phyloP scores from a whole-genome alignment of 352 stramenopile species.

The Phytophthora chlamydospora region DNA sequence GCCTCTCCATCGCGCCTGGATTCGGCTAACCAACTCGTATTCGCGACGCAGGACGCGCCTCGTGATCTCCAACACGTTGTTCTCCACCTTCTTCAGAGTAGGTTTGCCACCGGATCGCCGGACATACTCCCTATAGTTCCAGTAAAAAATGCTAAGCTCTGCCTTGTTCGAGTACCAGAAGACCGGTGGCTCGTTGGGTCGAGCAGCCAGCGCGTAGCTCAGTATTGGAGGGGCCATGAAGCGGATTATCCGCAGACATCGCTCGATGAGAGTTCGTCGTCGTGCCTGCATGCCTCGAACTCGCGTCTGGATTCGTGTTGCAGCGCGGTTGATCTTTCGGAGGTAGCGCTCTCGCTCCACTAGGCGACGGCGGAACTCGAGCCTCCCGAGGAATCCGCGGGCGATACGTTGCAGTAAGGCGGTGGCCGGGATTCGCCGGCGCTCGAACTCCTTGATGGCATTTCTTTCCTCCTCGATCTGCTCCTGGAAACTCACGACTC shows the following conservation, averaged over 20 bases:
- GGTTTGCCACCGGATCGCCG: slow-evolving; percentile 61
- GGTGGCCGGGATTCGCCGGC: slow-evolving; percentile 53
- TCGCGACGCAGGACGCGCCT: slow-evolving; percentile 67
- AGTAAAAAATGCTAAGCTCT: slow-evolving; percentile 68
- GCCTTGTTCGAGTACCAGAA: slow-evolving; percentile 80
- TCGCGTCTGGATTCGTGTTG: slow-evolving; percentile 63
- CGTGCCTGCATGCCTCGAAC: slow-evolving; percentile 70
- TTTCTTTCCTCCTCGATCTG: slow-evolving; percentile 73
- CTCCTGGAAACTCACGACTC: slow-evolving; percentile 78
- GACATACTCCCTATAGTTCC: slow-evolving; percentile 84
- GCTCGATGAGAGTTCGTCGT: slow-evolving; percentile 61
- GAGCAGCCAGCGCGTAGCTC: slow-evolving; percentile 37
- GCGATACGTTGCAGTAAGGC: slow-evolving; percentile 68
- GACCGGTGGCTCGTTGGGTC: slow-evolving; percentile 51
- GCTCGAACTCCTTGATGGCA: slow-evolving; percentile 71
- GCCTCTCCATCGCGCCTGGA: slow-evolving; percentile 69
- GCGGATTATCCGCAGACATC: slow-evolving; percentile 65
- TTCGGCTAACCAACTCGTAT: slow-evolving; percentile 68
- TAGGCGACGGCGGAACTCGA: slow-evolving; percentile 56
- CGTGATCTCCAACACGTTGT: slow-evolving; percentile 76
- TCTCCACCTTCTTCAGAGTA: slow-evolving; percentile 74
- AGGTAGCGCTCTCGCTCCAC: slow-evolving; percentile 56
- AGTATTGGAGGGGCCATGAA: slow-evolving; percentile 64
- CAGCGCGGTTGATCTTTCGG: slow-evolving; percentile 53
- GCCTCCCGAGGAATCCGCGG: slow-evolving; percentile 61